Base-by-base conservation (phyloP, 2,329 filamentous ascomycete species). In the Colletotrichum musicola region DNA sequence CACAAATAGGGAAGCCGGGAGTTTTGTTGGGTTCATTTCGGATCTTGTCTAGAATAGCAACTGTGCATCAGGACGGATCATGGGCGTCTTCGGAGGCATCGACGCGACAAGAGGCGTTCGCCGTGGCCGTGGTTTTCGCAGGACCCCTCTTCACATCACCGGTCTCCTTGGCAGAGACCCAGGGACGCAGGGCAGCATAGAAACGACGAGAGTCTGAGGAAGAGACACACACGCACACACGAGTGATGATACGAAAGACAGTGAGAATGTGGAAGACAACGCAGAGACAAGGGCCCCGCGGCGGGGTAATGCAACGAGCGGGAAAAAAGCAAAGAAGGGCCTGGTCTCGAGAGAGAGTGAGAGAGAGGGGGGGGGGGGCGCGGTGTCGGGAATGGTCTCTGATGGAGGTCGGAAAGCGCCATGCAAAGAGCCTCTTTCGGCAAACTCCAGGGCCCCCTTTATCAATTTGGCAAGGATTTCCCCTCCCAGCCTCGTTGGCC, bases 21-120 rank as follows among this genome's bases (percentile, higher is more conserved):
- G 65, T 56, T 64, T 50, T 20, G 6, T 55, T 68, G 44, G 62
- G 55, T 51, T 25, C 16, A 56, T 42, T 46, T 56, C 61, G 42
- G 40, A 51, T 55, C 18, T 44, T 60, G 56, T 60, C 55, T 56
- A 60, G 55, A 60, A 51, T 60, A 65, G 55, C 51, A 25, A 63
- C 49, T 44, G 65, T 55, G 47, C 54, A 35, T 55, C 65, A 60
- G 49, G 27, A 61, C 55, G 62, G 59, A 65, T 61, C 65, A 61
- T 50, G 49, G 30, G 50, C 35, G 51, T 44, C 30, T 27, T 18
- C 58, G 55, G 22, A 68, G 65, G 55, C 54, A 47, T 57, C 46
- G 25, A 35, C 46, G 16, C 14, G 40, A 42, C 40, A 42, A n/a
- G 40, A 42, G 62, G 66, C 55, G 55, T 62, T 57, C 44, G 30